A percentile compares a stretch with the other conserved stretches of the same genome.
phyloP scores from a whole-genome alignment of 164 flowering plant species.

The Vitis amurensis region DNA sequence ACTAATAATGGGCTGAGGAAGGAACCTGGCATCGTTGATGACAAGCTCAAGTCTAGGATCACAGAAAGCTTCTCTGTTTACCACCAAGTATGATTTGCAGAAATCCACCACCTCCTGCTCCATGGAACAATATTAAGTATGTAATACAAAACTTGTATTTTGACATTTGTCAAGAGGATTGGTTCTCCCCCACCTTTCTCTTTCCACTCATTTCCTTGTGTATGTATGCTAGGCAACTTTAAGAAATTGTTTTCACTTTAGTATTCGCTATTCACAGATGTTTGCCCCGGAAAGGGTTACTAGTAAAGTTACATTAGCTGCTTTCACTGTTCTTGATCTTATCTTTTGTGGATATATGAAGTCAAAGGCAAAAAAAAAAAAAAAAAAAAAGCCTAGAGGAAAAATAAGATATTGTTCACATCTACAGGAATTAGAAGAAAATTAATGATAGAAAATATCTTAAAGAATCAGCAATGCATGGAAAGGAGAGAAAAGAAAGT shows the following conservation, averaged over 20 bases:
- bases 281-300: background rate
- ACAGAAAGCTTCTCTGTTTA: slow-evolving; percentile 75
- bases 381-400: no score
- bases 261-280: background rate
- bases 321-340: background rate
- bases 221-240: background rate
- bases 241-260: background rate
- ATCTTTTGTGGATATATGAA: background rate
- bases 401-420: no score
- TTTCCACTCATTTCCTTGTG: background rate
- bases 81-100: slow-evolving; percentile 72
- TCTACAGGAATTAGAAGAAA: no score
- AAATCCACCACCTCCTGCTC: slow-evolving; percentile 90
- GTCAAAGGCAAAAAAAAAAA: background rate
- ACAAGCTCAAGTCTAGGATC: slow-evolving; percentile 75
- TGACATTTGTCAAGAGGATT: no score
- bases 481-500: no score
- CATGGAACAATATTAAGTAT: background rate
- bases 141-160: no score
- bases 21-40: slow-evolving; percentile 86
- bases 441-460: no score
- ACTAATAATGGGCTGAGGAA: background rate
- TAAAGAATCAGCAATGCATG: no score
- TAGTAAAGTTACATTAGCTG: background rate
- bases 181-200: no score